Conservation (phyloP, 495 filamentous ascomycete genomes). For the Penicillium antarcticum region DNA sequence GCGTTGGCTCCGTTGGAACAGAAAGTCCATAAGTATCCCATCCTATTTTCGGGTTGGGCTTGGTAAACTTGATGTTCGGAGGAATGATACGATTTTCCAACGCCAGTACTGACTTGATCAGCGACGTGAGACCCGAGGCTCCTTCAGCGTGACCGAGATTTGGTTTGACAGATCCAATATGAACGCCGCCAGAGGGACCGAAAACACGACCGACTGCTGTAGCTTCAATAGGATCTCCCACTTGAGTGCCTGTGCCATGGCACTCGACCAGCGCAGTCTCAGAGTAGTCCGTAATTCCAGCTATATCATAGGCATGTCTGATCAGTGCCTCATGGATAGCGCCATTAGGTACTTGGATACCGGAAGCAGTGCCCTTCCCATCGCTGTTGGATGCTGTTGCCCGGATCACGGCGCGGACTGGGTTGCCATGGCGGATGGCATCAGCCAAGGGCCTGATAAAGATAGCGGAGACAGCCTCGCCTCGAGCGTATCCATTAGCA, state of each 20-base stretch:
- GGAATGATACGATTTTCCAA: slow-evolving; percentile 49
- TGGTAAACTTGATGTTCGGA: slow-evolving; percentile 42
- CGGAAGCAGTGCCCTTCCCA: slow-evolving; percentile 21
- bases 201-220: slow-evolving; percentile 44
- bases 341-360: slow-evolving; percentile 16
- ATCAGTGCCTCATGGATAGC: slow-evolving; percentile 31
- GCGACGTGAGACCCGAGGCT: slow-evolving; percentile 50
- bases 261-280: slow-evolving; percentile 27
- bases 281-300: slow-evolving; percentile 23
- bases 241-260: slow-evolving; percentile 30
- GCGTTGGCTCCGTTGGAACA: slow-evolving; percentile 20
- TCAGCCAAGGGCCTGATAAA: slow-evolving; percentile 30
- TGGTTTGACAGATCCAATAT: slow-evolving; percentile 43
- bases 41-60: slow-evolving; percentile 20
- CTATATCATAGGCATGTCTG: slow-evolving; percentile 27
- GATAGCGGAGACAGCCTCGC: slow-evolving; percentile 44
- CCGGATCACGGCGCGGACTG: slow-evolving; percentile 40
- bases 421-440: slow-evolving; percentile 31
- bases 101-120: slow-evolving; percentile 56
- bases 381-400: slow-evolving; percentile 29
- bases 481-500: slow-evolving; percentile 63
- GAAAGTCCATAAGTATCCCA: slow-evolving; percentile 2
- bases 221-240: slow-evolving; percentile 43
- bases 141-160: slow-evolving; percentile 53
- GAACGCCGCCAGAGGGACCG: slow-evolving; percentile 14